Evolutionary conservation across 139 green algal species (phyloP).

Genomic region (Auxenochlorella pyrenoidosa): DNA sequence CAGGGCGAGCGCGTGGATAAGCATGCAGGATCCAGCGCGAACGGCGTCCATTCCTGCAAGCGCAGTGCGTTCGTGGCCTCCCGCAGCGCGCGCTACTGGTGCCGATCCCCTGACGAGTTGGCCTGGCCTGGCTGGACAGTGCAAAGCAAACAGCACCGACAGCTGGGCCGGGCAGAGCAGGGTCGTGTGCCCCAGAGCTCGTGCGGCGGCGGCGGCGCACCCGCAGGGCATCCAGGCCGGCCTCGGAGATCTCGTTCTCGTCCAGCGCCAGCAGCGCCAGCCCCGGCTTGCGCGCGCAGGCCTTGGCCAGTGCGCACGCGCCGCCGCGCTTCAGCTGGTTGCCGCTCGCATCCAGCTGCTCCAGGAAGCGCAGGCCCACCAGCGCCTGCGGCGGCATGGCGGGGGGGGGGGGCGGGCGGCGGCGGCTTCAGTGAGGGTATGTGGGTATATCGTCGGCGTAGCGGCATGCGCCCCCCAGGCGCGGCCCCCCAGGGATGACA

Average conservation of each 20-base stretch:
- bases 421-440: background rate
- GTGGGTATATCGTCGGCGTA: too few relatives aligned
- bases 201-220: background rate
- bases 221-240: conserved; percentile 61
- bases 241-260: conserved; percentile 84
- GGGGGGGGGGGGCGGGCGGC: background rate
- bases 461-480: too few relatives aligned
- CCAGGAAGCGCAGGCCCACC: conserved; percentile 1
- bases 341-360: conserved; percentile 30
- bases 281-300: conserved; percentile 15
- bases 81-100: too few relatives aligned
- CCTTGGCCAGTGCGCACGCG: conserved; percentile 67
- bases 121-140: too few relatives aligned
- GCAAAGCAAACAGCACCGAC: too few relatives aligned
- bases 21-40: too few relatives aligned
- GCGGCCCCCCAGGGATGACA: background rate
- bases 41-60: too few relatives aligned
- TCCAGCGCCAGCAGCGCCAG: conserved; percentile 78
- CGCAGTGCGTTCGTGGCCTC: too few relatives aligned
- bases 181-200: background rate
- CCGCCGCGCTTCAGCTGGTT: conserved; percentile 79
- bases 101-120: too few relatives aligned
- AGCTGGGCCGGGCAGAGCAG: background rate
- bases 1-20: background rate
- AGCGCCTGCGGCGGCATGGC: background rate